Percentiles rank a stretch among this genome's conserved stretches.
phyloP scores from a whole-genome alignment of 352 stramenopile species.

The Globisporangium perplexum region DNA sequence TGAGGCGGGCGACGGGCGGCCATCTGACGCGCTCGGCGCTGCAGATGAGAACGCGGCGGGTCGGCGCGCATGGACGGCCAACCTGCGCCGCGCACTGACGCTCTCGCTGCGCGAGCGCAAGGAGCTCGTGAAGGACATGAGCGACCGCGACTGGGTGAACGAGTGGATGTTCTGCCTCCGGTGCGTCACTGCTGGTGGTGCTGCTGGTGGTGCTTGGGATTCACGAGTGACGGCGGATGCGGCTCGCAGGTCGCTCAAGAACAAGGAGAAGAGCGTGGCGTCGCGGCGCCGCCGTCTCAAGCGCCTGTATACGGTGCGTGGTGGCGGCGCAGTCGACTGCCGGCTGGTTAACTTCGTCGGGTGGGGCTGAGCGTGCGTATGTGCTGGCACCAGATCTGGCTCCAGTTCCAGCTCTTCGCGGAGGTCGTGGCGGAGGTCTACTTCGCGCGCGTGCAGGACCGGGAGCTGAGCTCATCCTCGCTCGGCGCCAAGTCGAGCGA shows the following conservation, averaged over 20 bases:
- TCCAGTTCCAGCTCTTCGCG: slow-evolving; percentile 71
- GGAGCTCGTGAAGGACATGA: slow-evolving; percentile 47
- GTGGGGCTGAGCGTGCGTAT: too few relatives aligned
- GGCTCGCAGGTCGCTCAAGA: slow-evolving; percentile 25
- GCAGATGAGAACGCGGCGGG: slow-evolving; percentile 68
- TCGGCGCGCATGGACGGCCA: slow-evolving; percentile 57
- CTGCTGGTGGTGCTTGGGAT: neutral
- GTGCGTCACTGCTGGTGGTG: slow-evolving; percentile 9
- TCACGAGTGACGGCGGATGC: neutral
- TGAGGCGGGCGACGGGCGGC: too few relatives aligned
- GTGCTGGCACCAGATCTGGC: slow-evolving; percentile 33
- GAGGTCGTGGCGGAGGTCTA: slow-evolving; percentile 66
- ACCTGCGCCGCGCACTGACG: slow-evolving; percentile 45
- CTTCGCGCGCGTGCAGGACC: slow-evolving; percentile 41
- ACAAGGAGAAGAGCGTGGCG: slow-evolving; percentile 26
- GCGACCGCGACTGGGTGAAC: slow-evolving; percentile 68
- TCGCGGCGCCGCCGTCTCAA: slow-evolving; percentile 42
- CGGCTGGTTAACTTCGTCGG: too few relatives aligned
- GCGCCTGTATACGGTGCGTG: slow-evolving; percentile 50
- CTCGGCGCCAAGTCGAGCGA: slow-evolving; percentile 14
- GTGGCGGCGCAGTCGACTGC: too few relatives aligned
- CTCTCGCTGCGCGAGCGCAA: slow-evolving; percentile 43
- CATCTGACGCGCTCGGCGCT: neutral
- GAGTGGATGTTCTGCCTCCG: slow-evolving; percentile 77
- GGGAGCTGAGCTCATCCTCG: slow-evolving; percentile 11